phyloP scores from a whole-genome alignment of 139 green algal species.

The Closterium sp. region DNA sequence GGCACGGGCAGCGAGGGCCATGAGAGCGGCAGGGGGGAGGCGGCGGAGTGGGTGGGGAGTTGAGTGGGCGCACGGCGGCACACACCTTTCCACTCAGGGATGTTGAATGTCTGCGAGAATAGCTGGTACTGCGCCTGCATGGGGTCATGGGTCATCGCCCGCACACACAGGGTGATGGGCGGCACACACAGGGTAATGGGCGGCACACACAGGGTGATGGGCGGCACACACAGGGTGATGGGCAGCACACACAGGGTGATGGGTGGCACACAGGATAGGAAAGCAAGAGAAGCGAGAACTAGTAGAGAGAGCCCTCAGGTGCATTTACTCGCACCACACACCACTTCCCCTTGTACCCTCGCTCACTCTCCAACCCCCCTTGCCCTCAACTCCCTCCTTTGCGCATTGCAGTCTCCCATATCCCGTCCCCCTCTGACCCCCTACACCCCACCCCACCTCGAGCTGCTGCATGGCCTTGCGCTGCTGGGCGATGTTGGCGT shows the following conservation, averaged over 20 bases:
- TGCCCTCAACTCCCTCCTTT: background rate
- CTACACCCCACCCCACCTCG: background rate
- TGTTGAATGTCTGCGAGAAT: background rate
- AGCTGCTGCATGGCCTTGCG: slow-evolving; percentile 40
- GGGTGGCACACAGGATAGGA: background rate
- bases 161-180: background rate
- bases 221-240: too few relatives aligned
- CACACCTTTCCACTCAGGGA: slow-evolving; percentile 1
- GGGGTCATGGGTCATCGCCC: background rate
- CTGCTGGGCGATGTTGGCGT: slow-evolving; percentile 31
- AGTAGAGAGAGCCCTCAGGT: background rate
- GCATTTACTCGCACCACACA: background rate
- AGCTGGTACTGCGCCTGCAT: background rate
- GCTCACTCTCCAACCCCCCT: background rate
- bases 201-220: too few relatives aligned
- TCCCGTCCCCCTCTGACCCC: background rate
- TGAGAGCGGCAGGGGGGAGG: background rate
- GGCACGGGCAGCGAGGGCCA: background rate
- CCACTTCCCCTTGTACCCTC: background rate
- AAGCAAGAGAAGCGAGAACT: background rate
- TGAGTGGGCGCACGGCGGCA: background rate
- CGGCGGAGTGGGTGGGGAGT: background rate
- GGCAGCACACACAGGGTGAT: background rate
- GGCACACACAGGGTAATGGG: background rate
- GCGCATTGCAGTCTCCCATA: background rate